These are phyloP conservation scores for Lichtheimia ornata DNA, from an alignment of 371 early-diverging fungal species.

Conservation along the genomic window DNA sequence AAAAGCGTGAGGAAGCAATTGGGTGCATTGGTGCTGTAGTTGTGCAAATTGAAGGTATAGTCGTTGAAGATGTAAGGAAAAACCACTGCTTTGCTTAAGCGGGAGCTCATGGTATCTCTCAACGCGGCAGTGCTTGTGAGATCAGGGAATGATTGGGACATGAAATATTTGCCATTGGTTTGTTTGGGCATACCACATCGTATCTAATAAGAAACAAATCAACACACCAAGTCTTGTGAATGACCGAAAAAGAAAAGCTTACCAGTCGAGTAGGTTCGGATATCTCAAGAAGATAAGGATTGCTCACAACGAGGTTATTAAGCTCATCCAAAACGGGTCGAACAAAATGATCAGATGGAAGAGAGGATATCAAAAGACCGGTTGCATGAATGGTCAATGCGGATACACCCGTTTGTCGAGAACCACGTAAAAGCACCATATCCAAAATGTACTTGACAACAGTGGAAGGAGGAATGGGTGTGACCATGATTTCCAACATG, in stretches of 20 bases:
- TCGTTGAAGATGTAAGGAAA: constrained; percentile 60
- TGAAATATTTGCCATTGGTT: constrained; percentile 37
- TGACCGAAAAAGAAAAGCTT: constrained; percentile 11
- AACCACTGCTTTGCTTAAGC: constrained; percentile 51
- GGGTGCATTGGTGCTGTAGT: constrained; percentile 61
- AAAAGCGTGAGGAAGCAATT: constrained; percentile 66
- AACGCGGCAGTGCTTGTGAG: constrained; percentile 35
- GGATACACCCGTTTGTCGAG: constrained; percentile 48
- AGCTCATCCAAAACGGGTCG: constrained; percentile 48
- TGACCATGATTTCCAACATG: constrained; percentile 67
- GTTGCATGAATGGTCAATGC: constrained; percentile 50
- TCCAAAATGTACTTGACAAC: constrained; percentile 47
- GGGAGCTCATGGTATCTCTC: constrained; percentile 37
- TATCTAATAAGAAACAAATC: constrained; percentile 25
- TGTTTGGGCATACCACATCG: constrained; percentile 48
- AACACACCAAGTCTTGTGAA: not conserved
- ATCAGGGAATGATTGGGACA: constrained; percentile 42
- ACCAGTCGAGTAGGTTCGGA: constrained; percentile 57
- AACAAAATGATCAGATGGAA: constrained; percentile 46
- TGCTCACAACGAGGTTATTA: constrained; percentile 35
- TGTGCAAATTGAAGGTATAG: constrained; percentile 63
- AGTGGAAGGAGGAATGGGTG: constrained; percentile 46
- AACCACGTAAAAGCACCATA: constrained; percentile 43
- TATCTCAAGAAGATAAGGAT: constrained; percentile 46
- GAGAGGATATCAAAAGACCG: constrained; percentile 42